These are phyloP conservation scores for Neocucurbitaria cava DNA, from an alignment of 2,329 filamentous ascomycete species.

Conservation along the genomic window DNA sequence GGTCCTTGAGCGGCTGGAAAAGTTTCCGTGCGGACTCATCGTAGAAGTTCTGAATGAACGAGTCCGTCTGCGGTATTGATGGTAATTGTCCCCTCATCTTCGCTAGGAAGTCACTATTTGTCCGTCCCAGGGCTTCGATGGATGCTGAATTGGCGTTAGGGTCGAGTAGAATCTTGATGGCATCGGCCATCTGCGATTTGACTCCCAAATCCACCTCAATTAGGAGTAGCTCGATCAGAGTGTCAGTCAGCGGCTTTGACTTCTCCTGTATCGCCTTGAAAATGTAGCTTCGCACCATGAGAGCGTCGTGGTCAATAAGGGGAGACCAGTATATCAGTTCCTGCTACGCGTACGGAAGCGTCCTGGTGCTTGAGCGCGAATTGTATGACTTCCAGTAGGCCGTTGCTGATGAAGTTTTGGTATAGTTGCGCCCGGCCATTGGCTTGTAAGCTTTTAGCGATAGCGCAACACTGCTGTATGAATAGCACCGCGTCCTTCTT, in stretches of 20 bases:
- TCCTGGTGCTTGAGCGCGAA: slow-evolving; percentile 88
- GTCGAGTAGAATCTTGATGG: slow-evolving; percentile 91
- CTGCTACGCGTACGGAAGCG: slow-evolving; percentile 84
- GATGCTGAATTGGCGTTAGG: slow-evolving; percentile 66
- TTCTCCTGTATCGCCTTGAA: slow-evolving; percentile 91
- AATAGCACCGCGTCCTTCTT: slow-evolving; percentile 96
- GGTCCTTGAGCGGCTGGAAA: slow-evolving; percentile 83
- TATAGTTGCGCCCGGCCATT: slow-evolving; percentile 82
- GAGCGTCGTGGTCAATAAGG: slow-evolving; percentile 95
- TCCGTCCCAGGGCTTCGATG: slow-evolving; percentile 65
- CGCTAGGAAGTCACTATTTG: slow-evolving; percentile 71
- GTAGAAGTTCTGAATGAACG: slow-evolving; percentile 88
- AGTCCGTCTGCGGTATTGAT: slow-evolving; percentile 74
- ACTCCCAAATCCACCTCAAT: slow-evolving; percentile 93
- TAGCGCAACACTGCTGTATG: slow-evolving; percentile 93
- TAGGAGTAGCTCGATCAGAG: slow-evolving; percentile 87
- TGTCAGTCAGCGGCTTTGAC: slow-evolving; percentile 85
- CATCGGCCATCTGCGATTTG: slow-evolving; percentile 93
- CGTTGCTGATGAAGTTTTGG: slow-evolving; percentile 86
- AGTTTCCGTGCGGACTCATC: slow-evolving; percentile 83
- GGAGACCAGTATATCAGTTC: slow-evolving; percentile 90
- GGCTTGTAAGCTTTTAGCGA: slow-evolving; percentile 92
- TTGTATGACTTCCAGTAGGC: slow-evolving; percentile 87
- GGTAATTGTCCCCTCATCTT: slow-evolving; percentile 64
- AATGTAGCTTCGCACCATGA: slow-evolving; percentile 92